Percentiles rank a stretch among this genome's conserved stretches.
These are phyloP conservation scores for Chenopodium album DNA, from an alignment of 148 eudicot genomes.

Conservation along the genomic window DNA sequence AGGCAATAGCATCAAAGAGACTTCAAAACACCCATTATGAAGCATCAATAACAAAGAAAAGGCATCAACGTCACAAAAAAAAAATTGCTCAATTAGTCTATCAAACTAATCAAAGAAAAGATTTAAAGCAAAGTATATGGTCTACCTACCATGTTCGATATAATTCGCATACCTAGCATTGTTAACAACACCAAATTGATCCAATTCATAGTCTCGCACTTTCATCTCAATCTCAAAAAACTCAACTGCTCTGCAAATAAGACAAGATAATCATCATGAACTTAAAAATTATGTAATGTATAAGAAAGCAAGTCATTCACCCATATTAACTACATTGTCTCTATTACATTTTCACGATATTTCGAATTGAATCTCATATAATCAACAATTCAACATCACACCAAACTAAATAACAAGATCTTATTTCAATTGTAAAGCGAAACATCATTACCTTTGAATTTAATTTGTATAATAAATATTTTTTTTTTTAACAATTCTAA, in stretches of 20 bases:
- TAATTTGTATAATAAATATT: no score
- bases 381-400: no score
- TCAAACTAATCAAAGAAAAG: background rate
- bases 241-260: slow-evolving; percentile 50
- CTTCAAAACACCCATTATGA: no score
- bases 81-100: background rate
- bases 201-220: slow-evolving; percentile 87
- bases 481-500: no score
- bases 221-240: slow-evolving; percentile 64
- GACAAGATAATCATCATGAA: slow-evolving; percentile 1
- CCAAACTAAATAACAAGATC: no score
- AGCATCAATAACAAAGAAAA: background rate
- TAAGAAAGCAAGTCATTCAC: background rate
- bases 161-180: slow-evolving; percentile 84
- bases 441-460: no score
- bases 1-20: no score
- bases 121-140: background rate
- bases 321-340: no score
- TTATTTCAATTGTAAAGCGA: no score
- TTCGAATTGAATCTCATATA: no score
- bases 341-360: no score
- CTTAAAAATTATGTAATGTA: background rate
- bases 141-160: slow-evolving; percentile 74
- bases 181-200: slow-evolving; percentile 95
- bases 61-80: background rate